phyloP scores from a whole-genome alignment of 192 early-diverging fungal species.

The Dimargaris cristalligena region DNA sequence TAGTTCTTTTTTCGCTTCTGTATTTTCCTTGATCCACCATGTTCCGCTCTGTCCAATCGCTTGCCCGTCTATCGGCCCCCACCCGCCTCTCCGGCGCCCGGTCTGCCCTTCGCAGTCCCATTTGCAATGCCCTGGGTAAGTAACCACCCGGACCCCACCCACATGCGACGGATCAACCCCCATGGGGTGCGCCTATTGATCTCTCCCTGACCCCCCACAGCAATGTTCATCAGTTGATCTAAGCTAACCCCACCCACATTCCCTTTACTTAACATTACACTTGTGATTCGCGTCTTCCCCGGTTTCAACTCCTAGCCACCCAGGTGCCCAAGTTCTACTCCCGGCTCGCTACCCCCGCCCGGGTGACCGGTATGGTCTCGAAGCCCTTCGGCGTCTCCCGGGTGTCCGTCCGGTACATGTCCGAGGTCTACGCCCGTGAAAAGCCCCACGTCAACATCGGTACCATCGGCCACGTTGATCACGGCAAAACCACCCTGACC shows the following conservation, averaged over 20 bases:
- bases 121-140: not conserved
- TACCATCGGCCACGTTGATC: slow-evolving; percentile 98
- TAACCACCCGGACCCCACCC: not conserved
- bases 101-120: slow-evolving; percentile 4
- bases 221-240: not conserved
- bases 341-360: not conserved
- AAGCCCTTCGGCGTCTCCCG: not conserved
- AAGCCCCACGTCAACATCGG: slow-evolving; percentile 99
- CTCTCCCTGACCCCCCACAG: not conserved
- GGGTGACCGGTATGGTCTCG: not conserved
- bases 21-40: not conserved
- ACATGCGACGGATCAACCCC: not conserved
- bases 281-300: not conserved
- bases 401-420: slow-evolving; percentile 14
- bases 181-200: not conserved
- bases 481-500: slow-evolving; percentile 96
- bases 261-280: not conserved
- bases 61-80: not conserved
- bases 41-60: not conserved
- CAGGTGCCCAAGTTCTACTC: not conserved
- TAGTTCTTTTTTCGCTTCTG: not conserved
- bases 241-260: not conserved
- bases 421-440: slow-evolving; percentile 53
- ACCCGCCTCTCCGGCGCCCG: not conserved
- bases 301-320: not conserved